Conservation (phyloP, 306 rosid genomes). For the Cyamopsis tetragonoloba region DNA sequence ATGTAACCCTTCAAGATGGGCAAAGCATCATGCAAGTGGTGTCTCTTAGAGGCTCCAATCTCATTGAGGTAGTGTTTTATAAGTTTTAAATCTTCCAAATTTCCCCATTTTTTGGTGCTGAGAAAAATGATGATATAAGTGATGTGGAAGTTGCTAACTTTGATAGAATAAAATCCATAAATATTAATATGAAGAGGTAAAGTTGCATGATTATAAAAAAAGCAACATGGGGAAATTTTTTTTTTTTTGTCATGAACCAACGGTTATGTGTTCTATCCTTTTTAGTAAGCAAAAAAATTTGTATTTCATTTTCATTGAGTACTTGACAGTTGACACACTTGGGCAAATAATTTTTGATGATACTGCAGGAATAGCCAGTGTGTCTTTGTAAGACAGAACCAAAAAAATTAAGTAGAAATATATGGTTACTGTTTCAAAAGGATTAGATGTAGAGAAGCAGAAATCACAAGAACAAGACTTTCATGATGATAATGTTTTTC, state of each 20-base stretch:
- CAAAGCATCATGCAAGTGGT: slow-evolving; percentile 68
- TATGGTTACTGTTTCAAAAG: neutral
- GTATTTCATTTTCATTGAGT: neutral
- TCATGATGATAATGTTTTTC: neutral
- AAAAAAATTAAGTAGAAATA: neutral
- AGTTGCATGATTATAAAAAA: neutral
- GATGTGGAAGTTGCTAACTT: neutral
- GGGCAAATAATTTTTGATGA: neutral
- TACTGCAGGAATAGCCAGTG: neutral
- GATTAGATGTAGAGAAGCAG: neutral
- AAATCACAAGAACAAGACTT: neutral
- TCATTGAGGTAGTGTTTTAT: slow-evolving; percentile 52
- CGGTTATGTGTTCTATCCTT: neutral
- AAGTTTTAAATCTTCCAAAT: neutral
- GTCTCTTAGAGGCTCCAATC: slow-evolving; percentile 80
- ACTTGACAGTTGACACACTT: too few relatives aligned
- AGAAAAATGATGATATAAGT: neutral
- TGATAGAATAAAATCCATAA: neutral
- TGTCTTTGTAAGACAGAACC: neutral
- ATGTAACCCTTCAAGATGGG: slow-evolving; percentile 50
- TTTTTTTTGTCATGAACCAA: neutral
- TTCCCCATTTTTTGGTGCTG: neutral
- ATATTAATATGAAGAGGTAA: neutral
- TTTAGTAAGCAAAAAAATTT: neutral
- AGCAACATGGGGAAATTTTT: neutral